phyloP scores from a whole-genome alignment of 2,329 filamentous ascomycete genomes.

The Hysterium pulicare region DNA sequence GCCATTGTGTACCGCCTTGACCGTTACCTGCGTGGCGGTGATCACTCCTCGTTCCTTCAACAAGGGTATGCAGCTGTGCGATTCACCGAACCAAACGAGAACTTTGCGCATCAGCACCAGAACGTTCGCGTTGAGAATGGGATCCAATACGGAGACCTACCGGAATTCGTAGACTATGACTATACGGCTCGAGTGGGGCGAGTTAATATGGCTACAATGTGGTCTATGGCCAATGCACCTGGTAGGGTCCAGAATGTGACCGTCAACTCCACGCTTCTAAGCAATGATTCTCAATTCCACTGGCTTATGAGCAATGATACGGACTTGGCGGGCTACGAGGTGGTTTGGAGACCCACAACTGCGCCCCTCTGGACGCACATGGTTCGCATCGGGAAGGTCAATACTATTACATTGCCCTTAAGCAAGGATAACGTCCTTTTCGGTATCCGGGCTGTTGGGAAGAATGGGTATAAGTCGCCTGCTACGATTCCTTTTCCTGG shows the following conservation, averaged over 20 bases:
- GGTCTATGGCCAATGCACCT: slow-evolving; percentile 53
- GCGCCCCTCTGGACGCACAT: slow-evolving; percentile 51
- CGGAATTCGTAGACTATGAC: slow-evolving; percentile 57
- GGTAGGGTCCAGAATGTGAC: slow-evolving; percentile 50
- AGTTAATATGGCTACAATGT: slow-evolving; percentile 55
- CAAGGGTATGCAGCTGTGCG: slow-evolving; percentile 55
- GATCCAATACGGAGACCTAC: slow-evolving; percentile 54
- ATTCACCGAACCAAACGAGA: slow-evolving; percentile 58
- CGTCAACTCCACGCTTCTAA: slow-evolving; percentile 45
- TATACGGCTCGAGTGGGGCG: slow-evolving; percentile 53
- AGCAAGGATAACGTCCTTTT: slow-evolving; percentile 59
- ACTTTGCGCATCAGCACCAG: slow-evolving; percentile 58
- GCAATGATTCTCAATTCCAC: slow-evolving; percentile 50
- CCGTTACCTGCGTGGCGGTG: slow-evolving; percentile 55
- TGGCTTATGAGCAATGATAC: slow-evolving; percentile 45
- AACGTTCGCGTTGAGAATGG: slow-evolving; percentile 50
- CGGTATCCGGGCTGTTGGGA: slow-evolving; percentile 52
- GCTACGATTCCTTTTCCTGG: slow-evolving; percentile 47
- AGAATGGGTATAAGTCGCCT: slow-evolving; percentile 51
- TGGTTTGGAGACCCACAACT: slow-evolving; percentile 54
- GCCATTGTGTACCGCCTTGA: slow-evolving; percentile 56
- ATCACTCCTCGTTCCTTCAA: slow-evolving; percentile 55
- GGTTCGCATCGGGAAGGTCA: slow-evolving; percentile 49
- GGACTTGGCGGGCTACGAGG: slow-evolving; percentile 49
- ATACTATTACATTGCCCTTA: slow-evolving; percentile 45